Percentiles rank a stretch among this genome's conserved stretches.
Evolutionary conservation across 805 yeast species (phyloP).

Genomic region (Metschnikowia hibisci): DNA sequence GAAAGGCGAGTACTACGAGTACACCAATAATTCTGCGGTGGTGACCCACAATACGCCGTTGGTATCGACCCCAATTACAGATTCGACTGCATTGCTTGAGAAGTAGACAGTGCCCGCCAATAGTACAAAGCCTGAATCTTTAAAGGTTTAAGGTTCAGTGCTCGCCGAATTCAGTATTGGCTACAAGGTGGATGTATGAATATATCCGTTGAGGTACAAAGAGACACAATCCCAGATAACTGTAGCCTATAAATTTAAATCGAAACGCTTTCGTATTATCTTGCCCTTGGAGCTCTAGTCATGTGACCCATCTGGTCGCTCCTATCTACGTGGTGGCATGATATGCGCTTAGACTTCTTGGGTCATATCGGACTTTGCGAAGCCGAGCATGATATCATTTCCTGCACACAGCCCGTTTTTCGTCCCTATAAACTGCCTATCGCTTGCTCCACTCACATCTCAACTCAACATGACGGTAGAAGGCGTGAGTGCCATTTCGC

Average conservation of each 20-base stretch:
- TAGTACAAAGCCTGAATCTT: not conserved
- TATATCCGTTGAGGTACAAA: too few relatives aligned
- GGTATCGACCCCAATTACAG: not conserved
- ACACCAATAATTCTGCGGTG: constrained; percentile 19
- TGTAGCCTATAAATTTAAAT: too few relatives aligned
- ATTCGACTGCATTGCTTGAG: not conserved
- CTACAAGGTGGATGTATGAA: not conserved
- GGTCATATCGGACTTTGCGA: constrained; percentile 15
- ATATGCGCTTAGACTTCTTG: constrained; percentile 4
- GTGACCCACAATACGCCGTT: not conserved
- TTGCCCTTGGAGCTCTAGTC: too few relatives aligned
- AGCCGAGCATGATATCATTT: constrained; percentile 14
- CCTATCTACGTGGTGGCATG: not conserved
- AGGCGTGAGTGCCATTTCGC: constrained; percentile 54
- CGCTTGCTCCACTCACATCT: constrained; percentile 1
- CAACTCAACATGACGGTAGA: constrained; percentile 12
- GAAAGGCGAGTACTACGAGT: constrained; percentile 26
- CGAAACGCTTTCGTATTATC: too few relatives aligned
- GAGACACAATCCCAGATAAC: too few relatives aligned
- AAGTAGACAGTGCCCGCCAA: not conserved
- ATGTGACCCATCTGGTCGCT: too few relatives aligned
- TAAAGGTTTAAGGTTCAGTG: not conserved
- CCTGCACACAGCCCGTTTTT: constrained; percentile 5
- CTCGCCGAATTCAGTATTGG: not conserved
- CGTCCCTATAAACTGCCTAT: constrained; percentile 8